Evolutionary conservation across 352 stramenopile species (phyloP).

Genomic region (Phytopythium helicoides): DNA sequence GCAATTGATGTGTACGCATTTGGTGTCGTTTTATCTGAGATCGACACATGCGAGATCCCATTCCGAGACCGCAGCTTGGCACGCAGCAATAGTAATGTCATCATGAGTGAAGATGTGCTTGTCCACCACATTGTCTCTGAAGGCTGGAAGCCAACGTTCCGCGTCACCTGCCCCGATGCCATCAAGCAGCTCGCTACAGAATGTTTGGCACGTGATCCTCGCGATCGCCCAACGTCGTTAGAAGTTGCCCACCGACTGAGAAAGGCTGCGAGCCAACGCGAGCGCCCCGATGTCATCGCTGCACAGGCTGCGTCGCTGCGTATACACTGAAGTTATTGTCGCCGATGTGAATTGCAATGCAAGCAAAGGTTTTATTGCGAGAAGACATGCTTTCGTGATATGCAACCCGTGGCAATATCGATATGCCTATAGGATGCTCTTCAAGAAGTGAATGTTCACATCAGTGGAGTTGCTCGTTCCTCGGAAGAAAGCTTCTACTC

Average conservation of each 20-base stretch:
- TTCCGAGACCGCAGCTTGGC: slow-evolving; percentile 33
- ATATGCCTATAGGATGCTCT: too few species aligned
- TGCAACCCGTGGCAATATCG: too few species aligned
- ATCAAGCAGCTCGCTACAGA: slow-evolving; percentile 44
- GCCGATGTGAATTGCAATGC: too few species aligned
- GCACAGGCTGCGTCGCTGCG: slow-evolving; percentile 24
- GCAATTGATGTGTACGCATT: slow-evolving; percentile 89
- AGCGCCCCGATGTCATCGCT: slow-evolving; percentile 20
- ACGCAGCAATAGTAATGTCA: slow-evolving; percentile 14
- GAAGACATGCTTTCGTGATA: too few species aligned
- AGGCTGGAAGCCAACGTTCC: slow-evolving; percentile 48
- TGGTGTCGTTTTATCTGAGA: slow-evolving; percentile 76
- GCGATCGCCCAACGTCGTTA: slow-evolving; percentile 34
- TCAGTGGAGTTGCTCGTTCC: too few species aligned
- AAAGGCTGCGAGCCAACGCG: slow-evolving; percentile 33
- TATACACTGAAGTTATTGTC: too few species aligned
- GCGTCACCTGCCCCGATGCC: slow-evolving; percentile 33
- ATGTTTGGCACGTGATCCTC: slow-evolving; percentile 40
- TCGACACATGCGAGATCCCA: slow-evolving; percentile 67
- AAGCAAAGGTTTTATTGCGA: too few species aligned
- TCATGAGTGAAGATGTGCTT: slow-evolving; percentile 34
- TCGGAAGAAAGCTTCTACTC: too few species aligned
- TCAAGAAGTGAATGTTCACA: too few species aligned
- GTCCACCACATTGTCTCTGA: slow-evolving; percentile 52
- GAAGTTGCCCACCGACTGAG: slow-evolving; percentile 43